Percentiles rank a stretch among this genome's conserved stretches.
These are phyloP conservation scores for Haplographium delicatum DNA, from an alignment of 495 filamentous ascomycete genomes.

Conservation along the genomic window DNA sequence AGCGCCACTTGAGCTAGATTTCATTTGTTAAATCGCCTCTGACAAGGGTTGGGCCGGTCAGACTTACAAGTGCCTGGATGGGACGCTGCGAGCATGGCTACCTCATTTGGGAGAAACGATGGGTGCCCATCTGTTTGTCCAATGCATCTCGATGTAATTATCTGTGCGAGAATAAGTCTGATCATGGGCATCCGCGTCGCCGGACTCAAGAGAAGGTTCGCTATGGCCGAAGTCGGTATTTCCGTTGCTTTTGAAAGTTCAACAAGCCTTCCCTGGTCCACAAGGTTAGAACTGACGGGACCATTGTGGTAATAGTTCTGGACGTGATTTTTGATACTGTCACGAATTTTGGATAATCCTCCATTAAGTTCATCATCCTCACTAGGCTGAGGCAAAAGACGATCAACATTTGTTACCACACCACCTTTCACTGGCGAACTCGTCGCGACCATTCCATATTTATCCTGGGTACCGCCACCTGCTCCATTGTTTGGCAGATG, in stretches of 20 bases:
- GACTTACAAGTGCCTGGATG: constrained; percentile 3
- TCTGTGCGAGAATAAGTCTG: constrained; percentile 29
- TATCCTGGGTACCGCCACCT: neutral
- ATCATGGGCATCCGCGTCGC: constrained; percentile 22
- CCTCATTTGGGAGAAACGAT: constrained; percentile 29
- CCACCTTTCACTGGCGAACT: constrained; percentile 1
- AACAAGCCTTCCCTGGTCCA: constrained; percentile 20
- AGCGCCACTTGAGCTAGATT: constrained; percentile 19
- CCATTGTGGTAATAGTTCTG: constrained; percentile 33
- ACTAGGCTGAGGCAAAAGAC: constrained; percentile 8
- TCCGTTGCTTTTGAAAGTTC: constrained; percentile 17
- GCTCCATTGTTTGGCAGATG: neutral
- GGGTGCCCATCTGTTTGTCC: constrained; percentile 4
- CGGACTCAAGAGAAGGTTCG: constrained; percentile 25
- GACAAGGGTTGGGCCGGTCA: neutral
- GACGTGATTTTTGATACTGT: constrained; percentile 34
- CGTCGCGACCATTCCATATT: constrained; percentile 26
- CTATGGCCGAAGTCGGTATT: constrained; percentile 3
- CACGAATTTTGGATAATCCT: constrained; percentile 30
- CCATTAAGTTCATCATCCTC: constrained; percentile 30
- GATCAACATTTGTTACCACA: constrained; percentile 4
- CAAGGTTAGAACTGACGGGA: constrained; percentile 11
- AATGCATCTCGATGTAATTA: constrained; percentile 26
- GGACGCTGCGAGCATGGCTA: constrained; percentile 12
- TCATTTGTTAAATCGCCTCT: constrained; percentile 14